Conservation (phyloP, 495 filamentous ascomycete genomes). For the Hypoxylon perforatum region DNA sequence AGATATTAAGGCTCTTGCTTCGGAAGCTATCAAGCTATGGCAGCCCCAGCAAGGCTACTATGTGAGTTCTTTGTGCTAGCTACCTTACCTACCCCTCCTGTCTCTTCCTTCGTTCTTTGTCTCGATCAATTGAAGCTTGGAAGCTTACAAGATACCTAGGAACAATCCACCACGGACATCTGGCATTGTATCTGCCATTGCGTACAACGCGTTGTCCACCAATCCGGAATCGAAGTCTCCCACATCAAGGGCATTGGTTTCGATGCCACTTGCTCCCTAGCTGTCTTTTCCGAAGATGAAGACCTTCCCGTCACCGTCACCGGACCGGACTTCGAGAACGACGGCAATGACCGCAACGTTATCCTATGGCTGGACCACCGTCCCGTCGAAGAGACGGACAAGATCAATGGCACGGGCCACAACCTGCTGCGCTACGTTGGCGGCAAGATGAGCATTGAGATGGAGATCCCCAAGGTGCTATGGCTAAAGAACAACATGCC, state of each 20-base stretch:
- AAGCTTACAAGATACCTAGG: slow-evolving; percentile 61
- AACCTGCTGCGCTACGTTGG: slow-evolving; percentile 95
- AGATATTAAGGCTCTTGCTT: slow-evolving; percentile 90
- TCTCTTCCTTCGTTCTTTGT: slow-evolving; percentile 4
- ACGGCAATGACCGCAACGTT: slow-evolving; percentile 84
- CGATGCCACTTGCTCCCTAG: slow-evolving; percentile 95
- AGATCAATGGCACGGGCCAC: slow-evolving; percentile 92
- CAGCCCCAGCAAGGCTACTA: slow-evolving; percentile 92
- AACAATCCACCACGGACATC: slow-evolving; percentile 98
- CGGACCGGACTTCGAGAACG: slow-evolving; percentile 81
- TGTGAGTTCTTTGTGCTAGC: slow-evolving; percentile 55
- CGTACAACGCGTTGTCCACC: slow-evolving; percentile 78
- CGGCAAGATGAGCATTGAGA: slow-evolving; percentile 97
- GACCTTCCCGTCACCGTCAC: slow-evolving; percentile 91
- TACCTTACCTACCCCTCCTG: slow-evolving; percentile 1
- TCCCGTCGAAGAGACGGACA: slow-evolving; percentile 85
- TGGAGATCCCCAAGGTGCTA: slow-evolving; percentile 97
- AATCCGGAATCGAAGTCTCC: slow-evolving; percentile 78
- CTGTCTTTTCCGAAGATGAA: slow-evolving; percentile 88
- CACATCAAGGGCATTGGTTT: slow-evolving; percentile 91
- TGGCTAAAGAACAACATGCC: slow-evolving; percentile 99
- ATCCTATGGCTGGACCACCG: slow-evolving; percentile 95
- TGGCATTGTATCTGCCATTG: slow-evolving; percentile 90
- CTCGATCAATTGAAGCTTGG: slow-evolving; percentile 3
- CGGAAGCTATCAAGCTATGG: slow-evolving; percentile 93